Evolutionary conservation across 2,329 filamentous ascomycete species (phyloP), one percentile per base, ranked within the genome.

Genomic region (Epichloe brachyelytri): DNA sequence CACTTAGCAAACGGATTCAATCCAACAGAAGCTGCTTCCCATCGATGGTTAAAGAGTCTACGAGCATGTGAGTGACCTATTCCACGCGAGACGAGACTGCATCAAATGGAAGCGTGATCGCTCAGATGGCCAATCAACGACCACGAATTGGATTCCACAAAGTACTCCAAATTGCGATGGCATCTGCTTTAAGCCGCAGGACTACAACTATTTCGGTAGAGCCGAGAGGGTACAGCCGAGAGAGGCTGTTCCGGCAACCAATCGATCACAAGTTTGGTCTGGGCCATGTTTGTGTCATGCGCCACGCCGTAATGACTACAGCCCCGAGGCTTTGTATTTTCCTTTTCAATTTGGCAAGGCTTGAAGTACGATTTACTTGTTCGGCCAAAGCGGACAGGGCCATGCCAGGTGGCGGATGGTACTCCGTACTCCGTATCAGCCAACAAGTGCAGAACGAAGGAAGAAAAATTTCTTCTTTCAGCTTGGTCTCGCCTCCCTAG

Each of bases 221-320:
- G 48, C 48, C 48, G 48, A 49, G 43, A 37, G 40, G 33, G 26
- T 26, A 26, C 2, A 26, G 26, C 48, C 48, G 48, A 49, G 38
- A 49, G 38, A 37, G 40, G 33, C 46, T 33, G 40, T 5, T 44
- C 11, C 34, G 15, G 33, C 14, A 34, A 17, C 33, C 33, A 44
- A 19, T 22, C 17, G 11, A 19, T n/a, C 33, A 17, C 48, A 30
- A 43, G 30, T 30, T 26, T 17, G 38, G 33, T 38, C 10, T 17
- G 30, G 33, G 30, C 2, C 33, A 11, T 26, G 15, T 6, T 14
- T 26, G 20, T 26, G 4, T 37, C 10, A 49, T 30, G 30, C 19
- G 48, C 33, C 40, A 30, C 17, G 15, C 15, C 14, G 15, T 6
- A 37, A 19, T 26, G 30, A 37, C 5, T 33, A 36, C 30, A 30